These are phyloP conservation scores for Calophaca sinica DNA, from an alignment of 306 rosid genomes.

Conservation along the genomic window DNA sequence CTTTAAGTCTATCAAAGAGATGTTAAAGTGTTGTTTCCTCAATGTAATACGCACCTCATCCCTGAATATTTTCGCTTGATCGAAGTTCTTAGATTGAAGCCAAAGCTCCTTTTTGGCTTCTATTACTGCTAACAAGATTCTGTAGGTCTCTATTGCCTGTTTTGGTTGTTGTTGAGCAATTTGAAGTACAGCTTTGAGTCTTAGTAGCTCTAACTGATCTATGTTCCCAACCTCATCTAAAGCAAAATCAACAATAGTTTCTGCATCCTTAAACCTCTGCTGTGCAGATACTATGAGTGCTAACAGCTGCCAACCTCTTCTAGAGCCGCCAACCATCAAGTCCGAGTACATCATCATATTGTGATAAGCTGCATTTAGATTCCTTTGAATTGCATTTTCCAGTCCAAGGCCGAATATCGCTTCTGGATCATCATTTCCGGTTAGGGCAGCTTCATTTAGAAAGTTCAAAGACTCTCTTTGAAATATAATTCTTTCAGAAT, in stretches of 20 bases:
- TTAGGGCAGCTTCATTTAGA: conserved; percentile 57
- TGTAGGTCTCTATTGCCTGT: conserved; percentile 90
- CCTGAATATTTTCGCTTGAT: conserved; percentile 47
- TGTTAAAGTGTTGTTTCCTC: not conserved
- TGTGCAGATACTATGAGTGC: conserved; percentile 85
- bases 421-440: conserved; percentile 62
- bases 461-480: conserved; percentile 75
- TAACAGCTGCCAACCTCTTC: conserved; percentile 75
- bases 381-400: conserved; percentile 88
- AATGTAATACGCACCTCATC: conserved; percentile 60
- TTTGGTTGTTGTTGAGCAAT: conserved; percentile 83
- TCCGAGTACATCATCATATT: conserved; percentile 68
- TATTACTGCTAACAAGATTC: conserved; percentile 78
- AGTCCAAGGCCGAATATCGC: conserved; percentile 65
- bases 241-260: conserved; percentile 80
- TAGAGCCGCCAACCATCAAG: conserved; percentile 68
- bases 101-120: conserved; percentile 67
- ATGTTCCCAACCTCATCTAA: conserved; percentile 69
- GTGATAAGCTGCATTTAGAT: conserved; percentile 69
- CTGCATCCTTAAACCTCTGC: conserved; percentile 77
- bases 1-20: not conserved
- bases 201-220: conserved; percentile 84
- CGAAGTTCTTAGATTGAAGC: conserved; percentile 53
- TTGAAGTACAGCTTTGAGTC: conserved; percentile 86
- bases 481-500: conserved; percentile 70